Conservation (phyloP, 2,329 filamentous ascomycete species). For the Monilinia laxa region DNA sequence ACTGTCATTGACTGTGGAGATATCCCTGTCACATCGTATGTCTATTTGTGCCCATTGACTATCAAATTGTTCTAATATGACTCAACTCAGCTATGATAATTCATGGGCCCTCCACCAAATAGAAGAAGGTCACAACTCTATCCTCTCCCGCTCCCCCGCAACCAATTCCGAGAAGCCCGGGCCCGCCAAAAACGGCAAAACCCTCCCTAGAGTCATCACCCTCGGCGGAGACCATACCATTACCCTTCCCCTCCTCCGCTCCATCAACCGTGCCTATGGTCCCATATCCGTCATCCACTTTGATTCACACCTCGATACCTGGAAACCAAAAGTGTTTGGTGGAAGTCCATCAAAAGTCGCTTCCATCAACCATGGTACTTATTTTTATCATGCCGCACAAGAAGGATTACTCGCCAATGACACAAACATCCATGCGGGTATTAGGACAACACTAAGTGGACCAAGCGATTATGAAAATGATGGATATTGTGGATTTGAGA, state of each 20-base stretch:
- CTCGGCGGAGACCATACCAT: constrained; percentile 66
- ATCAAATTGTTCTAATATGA: neutral
- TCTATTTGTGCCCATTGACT: constrained; percentile 20
- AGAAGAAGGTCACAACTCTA: constrained; percentile 76
- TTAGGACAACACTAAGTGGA: constrained; percentile 77
- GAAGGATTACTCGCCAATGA: constrained; percentile 79
- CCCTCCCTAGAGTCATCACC: constrained; percentile 77
- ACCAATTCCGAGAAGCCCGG: constrained; percentile 68
- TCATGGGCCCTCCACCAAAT: constrained; percentile 79
- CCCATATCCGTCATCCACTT: constrained; percentile 63
- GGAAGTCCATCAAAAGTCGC: constrained; percentile 75
- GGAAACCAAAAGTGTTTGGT: constrained; percentile 84
- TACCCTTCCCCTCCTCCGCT: constrained; percentile 58
- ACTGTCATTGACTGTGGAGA: constrained; percentile 81
- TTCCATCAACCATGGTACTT: constrained; percentile 82
- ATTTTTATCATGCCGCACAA: constrained; percentile 79
- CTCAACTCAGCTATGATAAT: constrained; percentile 68
- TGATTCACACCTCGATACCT: constrained; percentile 66
- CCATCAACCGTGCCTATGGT: constrained; percentile 60
- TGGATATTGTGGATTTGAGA: constrained; percentile 80
- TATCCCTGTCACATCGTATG: constrained; percentile 79
- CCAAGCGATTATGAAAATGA: constrained; percentile 82
- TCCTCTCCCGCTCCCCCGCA: constrained; percentile 68
- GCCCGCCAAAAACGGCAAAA: constrained; percentile 69
- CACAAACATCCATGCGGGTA: constrained; percentile 84